Conservation (phyloP, 352 stramenopile genomes). For the Phytophthora parvispora region DNA sequence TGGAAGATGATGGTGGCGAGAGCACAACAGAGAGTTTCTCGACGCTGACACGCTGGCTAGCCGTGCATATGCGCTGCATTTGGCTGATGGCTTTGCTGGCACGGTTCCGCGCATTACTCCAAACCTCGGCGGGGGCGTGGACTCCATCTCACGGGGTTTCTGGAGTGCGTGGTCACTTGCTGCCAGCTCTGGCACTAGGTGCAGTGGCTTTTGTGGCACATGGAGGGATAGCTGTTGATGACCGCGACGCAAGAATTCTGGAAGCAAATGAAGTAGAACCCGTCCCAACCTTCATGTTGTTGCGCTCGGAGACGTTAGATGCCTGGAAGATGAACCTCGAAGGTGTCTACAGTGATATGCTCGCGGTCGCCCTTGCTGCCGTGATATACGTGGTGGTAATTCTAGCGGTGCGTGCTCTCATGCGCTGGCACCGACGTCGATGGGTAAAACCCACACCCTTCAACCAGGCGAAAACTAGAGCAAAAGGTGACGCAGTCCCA, state of each 20-base stretch:
- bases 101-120: slow-evolving; percentile 52
- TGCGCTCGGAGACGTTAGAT: slow-evolving; percentile 62
- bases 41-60: slow-evolving; percentile 45
- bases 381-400: slow-evolving; percentile 47
- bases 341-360: slow-evolving; percentile 60
- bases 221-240: slow-evolving; percentile 37
- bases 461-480: slow-evolving; percentile 23
- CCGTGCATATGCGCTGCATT: slow-evolving; percentile 61
- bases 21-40: slow-evolving; percentile 43
- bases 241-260: slow-evolving; percentile 57
- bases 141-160: slow-evolving; percentile 55
- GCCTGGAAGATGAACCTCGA: slow-evolving; percentile 71
- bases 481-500: slow-evolving; percentile 20
- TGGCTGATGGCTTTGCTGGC: slow-evolving; percentile 60
- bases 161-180: slow-evolving; percentile 49
- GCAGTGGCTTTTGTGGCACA: slow-evolving; percentile 51
- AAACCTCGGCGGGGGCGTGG: slow-evolving; percentile 59
- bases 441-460: slow-evolving; percentile 23
- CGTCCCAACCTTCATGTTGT: slow-evolving; percentile 62
- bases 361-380: slow-evolving; percentile 51
- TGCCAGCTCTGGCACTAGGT: slow-evolving; percentile 44
- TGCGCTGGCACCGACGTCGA: slow-evolving; percentile 29
- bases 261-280: slow-evolving; percentile 66
- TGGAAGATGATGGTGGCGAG: slow-evolving; percentile 52
- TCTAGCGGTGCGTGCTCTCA: slow-evolving; percentile 27